Base-by-base conservation (phyloP, 2,329 filamentous ascomycete genomes). In the Madurella mycetomatis region DNA sequence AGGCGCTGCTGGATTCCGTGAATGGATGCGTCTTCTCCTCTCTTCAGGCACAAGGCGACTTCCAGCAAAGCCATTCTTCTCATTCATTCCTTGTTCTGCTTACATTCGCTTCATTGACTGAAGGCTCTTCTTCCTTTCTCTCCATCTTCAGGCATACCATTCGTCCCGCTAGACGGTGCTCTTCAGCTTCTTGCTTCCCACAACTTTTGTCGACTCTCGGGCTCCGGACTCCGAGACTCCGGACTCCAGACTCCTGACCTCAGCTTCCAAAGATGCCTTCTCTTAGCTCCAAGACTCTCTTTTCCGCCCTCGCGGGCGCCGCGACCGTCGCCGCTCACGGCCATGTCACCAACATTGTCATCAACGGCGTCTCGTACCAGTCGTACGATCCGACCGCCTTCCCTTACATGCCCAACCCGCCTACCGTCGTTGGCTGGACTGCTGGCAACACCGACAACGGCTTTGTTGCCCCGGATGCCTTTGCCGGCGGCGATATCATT, bases 401-500 rank as follows among this genome's bases (percentile, higher is more conserved):
- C 57, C 70, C 72, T 2, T 74, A 72, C 60, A 62, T 67, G 62
- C 49, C 65, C 15, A 60, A 67, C 51, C 71, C 72, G 17, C 74
- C 75, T 5, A 63, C 55, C 1, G 69, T 71, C 19, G 64, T 66
- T 25, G 75, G 71, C 41, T 77, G 75, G 75, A 67, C 70, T 43
- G 70, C 71, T 17, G 58, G 66, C 51, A 72, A 74, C 62, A 73
- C 72, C 42, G 76, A 76, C 60, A 77, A 78, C 63, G 78, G 80
- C 55, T 80, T 78, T 61, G 76, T 81, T 13, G 75, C 66, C 12
- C 71, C 72, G 13, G 65, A 70, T 37, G 65, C 62, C 48, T 76
- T 73, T 53, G 60, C 57, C 34, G 66, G 65, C 13, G 40, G 64
- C 30, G 74, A 77, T 51, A 78, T 80, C 56, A 73, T 72, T 61